These are phyloP conservation scores for Mortierella sp. DNA, from an alignment of 371 early-diverging fungal species.

Conservation along the genomic window DNA sequence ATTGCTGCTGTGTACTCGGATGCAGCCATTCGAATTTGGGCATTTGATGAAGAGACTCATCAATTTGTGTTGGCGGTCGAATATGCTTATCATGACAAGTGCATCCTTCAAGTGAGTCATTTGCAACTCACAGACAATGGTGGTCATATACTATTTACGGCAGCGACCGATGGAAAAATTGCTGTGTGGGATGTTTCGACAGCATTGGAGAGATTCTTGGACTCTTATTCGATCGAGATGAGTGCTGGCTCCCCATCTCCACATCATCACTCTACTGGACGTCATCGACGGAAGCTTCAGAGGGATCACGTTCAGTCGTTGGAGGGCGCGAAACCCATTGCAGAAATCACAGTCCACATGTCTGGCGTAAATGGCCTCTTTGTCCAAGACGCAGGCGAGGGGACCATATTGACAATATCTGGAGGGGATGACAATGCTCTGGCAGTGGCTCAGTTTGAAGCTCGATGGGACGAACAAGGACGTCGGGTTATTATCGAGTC, in stretches of 20 bases:
- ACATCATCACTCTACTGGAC: conserved; percentile 47
- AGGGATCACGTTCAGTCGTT: conserved; percentile 39
- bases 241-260: conserved; percentile 31
- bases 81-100: conserved; percentile 67
- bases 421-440: conserved; percentile 74
- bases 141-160: conserved; percentile 62
- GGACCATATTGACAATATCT: conserved; percentile 52
- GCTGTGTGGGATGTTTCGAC: conserved; percentile 64
- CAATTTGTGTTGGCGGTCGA: conserved; percentile 63
- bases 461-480: conserved; percentile 22
- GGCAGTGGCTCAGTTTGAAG: conserved; percentile 40
- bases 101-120: conserved; percentile 66
- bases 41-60: conserved; percentile 62
- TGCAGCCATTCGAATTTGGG: conserved; percentile 67
- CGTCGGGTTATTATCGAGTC: conserved; percentile 25
- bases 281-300: conserved; percentile 6
- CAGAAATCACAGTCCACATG: conserved; percentile 55
- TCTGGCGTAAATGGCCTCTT: conserved; percentile 67
- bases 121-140: conserved; percentile 37
- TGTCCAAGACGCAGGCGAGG: conserved; percentile 40
- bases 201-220: conserved; percentile 32
- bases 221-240: conserved; percentile 15
- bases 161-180: conserved; percentile 69
- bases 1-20: conserved; percentile 70
- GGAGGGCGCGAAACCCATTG: conserved; percentile 32